Evolutionary conservation across 106 monocot genomes (phyloP).

Genomic region (Allium fistulosum): DNA sequence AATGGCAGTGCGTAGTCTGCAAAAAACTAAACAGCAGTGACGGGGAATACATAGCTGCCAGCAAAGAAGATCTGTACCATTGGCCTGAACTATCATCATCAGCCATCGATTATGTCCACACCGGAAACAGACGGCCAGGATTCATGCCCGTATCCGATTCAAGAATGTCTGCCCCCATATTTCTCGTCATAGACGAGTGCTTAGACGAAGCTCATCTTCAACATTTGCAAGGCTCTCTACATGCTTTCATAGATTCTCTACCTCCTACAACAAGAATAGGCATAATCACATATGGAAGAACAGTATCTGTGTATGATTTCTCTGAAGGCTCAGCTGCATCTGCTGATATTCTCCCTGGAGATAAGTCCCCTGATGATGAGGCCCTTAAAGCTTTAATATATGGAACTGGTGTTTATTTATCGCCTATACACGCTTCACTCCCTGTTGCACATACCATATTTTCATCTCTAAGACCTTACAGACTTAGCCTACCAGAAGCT

Average conservation of each 20-base stretch:
- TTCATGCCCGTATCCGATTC: constrained; percentile 77
- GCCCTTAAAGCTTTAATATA: constrained; percentile 81
- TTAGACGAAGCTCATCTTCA: constrained; percentile 89
- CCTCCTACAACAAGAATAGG: constrained; percentile 68
- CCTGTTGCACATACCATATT: constrained; percentile 87
- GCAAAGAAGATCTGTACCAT: constrained; percentile 56
- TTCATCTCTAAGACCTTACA: constrained; percentile 83
- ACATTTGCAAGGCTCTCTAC: constrained; percentile 92
- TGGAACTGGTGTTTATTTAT: constrained; percentile 87
- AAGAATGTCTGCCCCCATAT: constrained; percentile 62
- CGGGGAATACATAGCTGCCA: constrained; percentile 60
- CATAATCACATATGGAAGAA: constrained; percentile 88
- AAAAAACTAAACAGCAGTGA: constrained; percentile 72
- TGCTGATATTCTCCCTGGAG: constrained; percentile 93
- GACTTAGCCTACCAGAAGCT: constrained; percentile 61
- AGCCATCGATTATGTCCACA: constrained; percentile 76
- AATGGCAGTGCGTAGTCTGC: constrained; percentile 97
- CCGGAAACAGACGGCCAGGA: constrained; percentile 61
- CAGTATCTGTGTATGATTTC: constrained; percentile 96
- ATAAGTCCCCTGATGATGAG: constrained; percentile 70
- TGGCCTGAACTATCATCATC: constrained; percentile 62
- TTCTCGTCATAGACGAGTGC: constrained; percentile 94
- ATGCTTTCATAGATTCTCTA: constrained; percentile 96
- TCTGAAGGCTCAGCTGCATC: constrained; percentile 89
- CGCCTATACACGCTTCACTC: constrained; percentile 74